Evolutionary conservation across 768 basidiomycete genomes (phyloP), one percentile per base, ranked within the genome.

Genomic region (Tricholoma sp.): DNA sequence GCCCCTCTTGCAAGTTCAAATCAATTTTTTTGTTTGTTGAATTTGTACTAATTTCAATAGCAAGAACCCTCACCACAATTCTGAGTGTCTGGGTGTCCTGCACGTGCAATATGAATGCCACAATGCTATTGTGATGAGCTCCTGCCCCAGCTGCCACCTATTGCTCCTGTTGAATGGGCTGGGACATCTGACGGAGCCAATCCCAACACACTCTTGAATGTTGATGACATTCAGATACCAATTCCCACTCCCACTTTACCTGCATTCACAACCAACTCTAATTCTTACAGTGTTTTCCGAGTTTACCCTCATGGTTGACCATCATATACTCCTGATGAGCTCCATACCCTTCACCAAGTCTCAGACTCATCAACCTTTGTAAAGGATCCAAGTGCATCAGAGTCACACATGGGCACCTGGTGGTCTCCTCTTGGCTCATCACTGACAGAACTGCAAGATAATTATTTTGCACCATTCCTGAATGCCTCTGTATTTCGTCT

Each of bases 401-500:
- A 32, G 12, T 19, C 18, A 7, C 16, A n/a, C n/a, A n/a, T n/a
- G n/a, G n/a, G 18, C 16, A 11, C 29, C 3, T 51, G 50, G 50
- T 51, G 50, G 29, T 51, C 50, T 32, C 22, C 31, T 18, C 22
- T 51, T 34, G 31, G 50, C 16, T 51, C 31, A 19, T 51, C 50
- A 22, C 31, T 51, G n/a, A 4, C 9, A 19, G 22, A 51, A 0
- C 55, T 71, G 9, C 57, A 72, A 16, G 69, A 59, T 1, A 27
- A 57, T 66, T 6, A 70, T 63, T 51, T 49, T 22, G 49, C 51
- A 19, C 61, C 64, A 24, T 67, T 60, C 59, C 35, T 32, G 24
- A 66, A 64, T 63, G 53, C 51, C 7, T 62, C 68, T 0, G 53
- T 56, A 2, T 68, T 62, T 10, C 59, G 61, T 2, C 63, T 70